Base-by-base conservation (phyloP, 1,139 yeast genomes). In the Zygosaccharomyces sapae region DNA sequence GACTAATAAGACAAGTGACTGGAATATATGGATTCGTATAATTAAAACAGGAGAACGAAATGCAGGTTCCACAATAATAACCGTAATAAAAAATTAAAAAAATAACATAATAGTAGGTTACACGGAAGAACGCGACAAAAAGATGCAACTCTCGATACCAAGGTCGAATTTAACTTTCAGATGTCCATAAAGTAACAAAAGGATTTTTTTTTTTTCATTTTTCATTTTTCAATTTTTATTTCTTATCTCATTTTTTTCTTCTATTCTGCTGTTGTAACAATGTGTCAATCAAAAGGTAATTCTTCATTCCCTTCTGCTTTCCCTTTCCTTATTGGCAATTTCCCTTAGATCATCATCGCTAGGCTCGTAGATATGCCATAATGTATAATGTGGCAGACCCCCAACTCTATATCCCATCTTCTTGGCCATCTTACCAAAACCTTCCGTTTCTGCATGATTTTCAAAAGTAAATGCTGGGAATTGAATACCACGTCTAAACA, bases 401-500 rank as follows among this genome's bases (percentile, higher is more conserved):
- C 88, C 87, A 29, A 87, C 95, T 49, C 71, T 72, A 64, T 78
- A 85, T 3, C 94, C 94, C 85, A 87, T 85, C 46, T 75, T 72
- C 57, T 77, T 84, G 33, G 90, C 83, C 88, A 87, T 77, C 62
- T 86, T 87, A 43, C 95, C 96, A 68, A 87, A 87, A 0, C 94
- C 96, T 65, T 88, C 94, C 2, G 96, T 87, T 64, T 87, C 96
- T 0, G 95, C 96, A 65, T 88, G 96, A 62, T 86, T 87, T 65
- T 82, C 79, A 63, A 86, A 87, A 2, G 96, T 83, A 62, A 86
- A 87, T 2, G 95, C 95, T 7, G 96, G 95, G 73, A 87, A 87
- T 63, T 84, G 86, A 24, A 83, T 85, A 38, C 96, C 96, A 50
- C 78, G 79, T 55, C 94, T 75, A 65, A 87, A 87, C n/a, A 85